Evolutionary conservation across 2,329 filamentous ascomycete species (phyloP), one percentile per base, ranked within the genome.

Genomic region (Tolypocladium amazonense): DNA sequence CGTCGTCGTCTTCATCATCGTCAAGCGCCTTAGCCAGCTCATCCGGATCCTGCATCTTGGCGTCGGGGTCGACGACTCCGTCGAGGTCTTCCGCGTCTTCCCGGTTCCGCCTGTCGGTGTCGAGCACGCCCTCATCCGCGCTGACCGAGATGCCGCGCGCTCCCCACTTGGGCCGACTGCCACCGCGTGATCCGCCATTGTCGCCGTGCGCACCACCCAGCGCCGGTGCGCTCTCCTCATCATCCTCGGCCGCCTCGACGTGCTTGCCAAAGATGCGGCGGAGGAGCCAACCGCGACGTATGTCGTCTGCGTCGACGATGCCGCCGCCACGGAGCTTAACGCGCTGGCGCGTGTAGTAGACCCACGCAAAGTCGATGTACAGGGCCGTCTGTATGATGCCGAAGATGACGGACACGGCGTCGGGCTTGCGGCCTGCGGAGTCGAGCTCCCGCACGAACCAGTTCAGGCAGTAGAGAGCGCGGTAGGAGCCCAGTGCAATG

Each of bases 331-430:
- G 84, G 20, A 97, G 86, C 86, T 97, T 97, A 69, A 97, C 92
- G 60, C 92, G 85, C 77, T 97, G 93, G 64, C 93, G 84, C 14
- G 88, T 89, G 77, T 90, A 97, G 79, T 97, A 97, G 1, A 97
- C 92, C 92, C 92, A 97, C 41, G 91, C 92, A 71, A 97, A 97
- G 75, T 97, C 93, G 66, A 92, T 72, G 73, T 97, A 97, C 52
- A 97, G 84, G 1, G 88, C 86, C 0, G 92, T 97, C 76, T 97
- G 93, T 33, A 97, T 79, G 61, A 95, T 77, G 59, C 93, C 93
- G 68, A 96, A 97, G 62, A 95, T 83, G 70, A 94, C 84, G 9
- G 89, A 87, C 12, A 93, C 84, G 4, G 85, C 80, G 66, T 92
- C 88, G 62, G 86, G 85, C 63, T 79, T 77, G 50, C 76, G 72